Conservation (phyloP, 2,329 filamentous ascomycete genomes). For the Exophiala phaeomuriformis region DNA sequence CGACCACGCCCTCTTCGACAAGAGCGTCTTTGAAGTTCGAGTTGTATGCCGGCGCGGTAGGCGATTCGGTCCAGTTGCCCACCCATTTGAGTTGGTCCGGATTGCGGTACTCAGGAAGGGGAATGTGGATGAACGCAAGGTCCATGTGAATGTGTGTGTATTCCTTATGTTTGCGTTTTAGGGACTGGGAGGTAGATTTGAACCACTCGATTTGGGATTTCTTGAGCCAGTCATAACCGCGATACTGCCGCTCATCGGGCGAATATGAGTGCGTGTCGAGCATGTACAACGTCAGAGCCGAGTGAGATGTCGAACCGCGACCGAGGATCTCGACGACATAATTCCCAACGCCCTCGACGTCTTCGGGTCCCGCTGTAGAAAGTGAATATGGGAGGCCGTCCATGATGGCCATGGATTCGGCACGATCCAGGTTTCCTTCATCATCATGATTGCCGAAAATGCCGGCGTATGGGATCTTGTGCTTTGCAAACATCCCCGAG, state of each 20-base stretch:
- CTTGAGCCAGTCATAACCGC: constrained; percentile 98
- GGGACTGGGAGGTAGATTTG: constrained; percentile 61
- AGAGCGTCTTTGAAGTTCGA: constrained; percentile 88
- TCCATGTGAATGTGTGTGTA: constrained; percentile 93
- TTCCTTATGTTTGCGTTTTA: constrained; percentile 70
- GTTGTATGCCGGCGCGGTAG: constrained; percentile 84
- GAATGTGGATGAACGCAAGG: constrained; percentile 95
- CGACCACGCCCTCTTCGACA: constrained; percentile 73
- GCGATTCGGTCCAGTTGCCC: constrained; percentile 71
- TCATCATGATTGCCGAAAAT: constrained; percentile 99
- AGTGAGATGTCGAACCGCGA: constrained; percentile 70
- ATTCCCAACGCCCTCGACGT: constrained; percentile 86
- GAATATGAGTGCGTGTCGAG: constrained; percentile 90
- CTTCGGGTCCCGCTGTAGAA: constrained; percentile 71
- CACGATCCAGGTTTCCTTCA: constrained; percentile 70
- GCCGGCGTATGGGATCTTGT: constrained; percentile 82
- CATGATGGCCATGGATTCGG: constrained; percentile 75
- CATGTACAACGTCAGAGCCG: constrained; percentile 87
- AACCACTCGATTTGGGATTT: constrained; percentile 94
- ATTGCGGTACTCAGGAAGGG: constrained; percentile 77
- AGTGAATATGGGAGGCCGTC: constrained; percentile 84
- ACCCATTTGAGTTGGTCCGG: constrained; percentile 49
- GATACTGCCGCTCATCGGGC: constrained; percentile 76
- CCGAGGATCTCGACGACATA: constrained; percentile 88
- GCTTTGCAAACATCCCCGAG: constrained; percentile 71